phyloP scores from a whole-genome alignment of 257 asterid genomes.

The Lithospermum erythrorhizon region DNA sequence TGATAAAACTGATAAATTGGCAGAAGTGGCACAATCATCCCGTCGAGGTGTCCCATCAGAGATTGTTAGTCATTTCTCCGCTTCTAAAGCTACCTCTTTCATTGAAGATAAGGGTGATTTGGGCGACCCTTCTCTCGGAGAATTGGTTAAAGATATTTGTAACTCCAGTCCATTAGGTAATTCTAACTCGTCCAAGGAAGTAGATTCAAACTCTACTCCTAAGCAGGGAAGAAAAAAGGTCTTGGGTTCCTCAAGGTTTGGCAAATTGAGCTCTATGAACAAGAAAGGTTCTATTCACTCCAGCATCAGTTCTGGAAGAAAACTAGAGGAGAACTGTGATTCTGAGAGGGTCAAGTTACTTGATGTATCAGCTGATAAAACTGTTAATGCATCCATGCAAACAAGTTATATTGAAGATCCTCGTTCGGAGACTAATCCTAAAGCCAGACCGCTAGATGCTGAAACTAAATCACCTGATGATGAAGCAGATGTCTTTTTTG shows the following conservation, averaged over 20 bases:
- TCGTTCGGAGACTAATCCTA: constrained; percentile 1
- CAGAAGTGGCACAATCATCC: constrained; percentile 23
- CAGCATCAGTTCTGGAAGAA: constrained; percentile 1
- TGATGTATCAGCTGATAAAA: constrained; percentile 11
- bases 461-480: constrained; percentile 40
- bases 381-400: not conserved
- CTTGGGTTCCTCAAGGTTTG: constrained; percentile 12
- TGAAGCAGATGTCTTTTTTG: constrained; percentile 14
- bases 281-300: constrained; percentile 33
- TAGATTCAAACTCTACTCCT: constrained; percentile 13
- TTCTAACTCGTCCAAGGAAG: constrained; percentile 21
- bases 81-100: constrained; percentile 8
- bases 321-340: not conserved
- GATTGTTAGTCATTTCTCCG: constrained; percentile 17
- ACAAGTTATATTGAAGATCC: constrained; percentile 2
- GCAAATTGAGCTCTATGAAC: constrained; percentile 8
- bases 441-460: constrained; percentile 21
- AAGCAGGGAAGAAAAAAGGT: constrained; percentile 38
- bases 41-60: constrained; percentile 14
- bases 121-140: constrained; percentile 18
- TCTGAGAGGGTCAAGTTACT: constrained; percentile 19
- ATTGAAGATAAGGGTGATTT: constrained; percentile 18
- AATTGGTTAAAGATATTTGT: constrained; percentile 9
- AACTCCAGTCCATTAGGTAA: constrained; percentile 18
- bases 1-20: constrained; percentile 17